phyloP scores from a whole-genome alignment of 2,329 filamentous ascomycete genomes.

The Claviceps sp. region DNA sequence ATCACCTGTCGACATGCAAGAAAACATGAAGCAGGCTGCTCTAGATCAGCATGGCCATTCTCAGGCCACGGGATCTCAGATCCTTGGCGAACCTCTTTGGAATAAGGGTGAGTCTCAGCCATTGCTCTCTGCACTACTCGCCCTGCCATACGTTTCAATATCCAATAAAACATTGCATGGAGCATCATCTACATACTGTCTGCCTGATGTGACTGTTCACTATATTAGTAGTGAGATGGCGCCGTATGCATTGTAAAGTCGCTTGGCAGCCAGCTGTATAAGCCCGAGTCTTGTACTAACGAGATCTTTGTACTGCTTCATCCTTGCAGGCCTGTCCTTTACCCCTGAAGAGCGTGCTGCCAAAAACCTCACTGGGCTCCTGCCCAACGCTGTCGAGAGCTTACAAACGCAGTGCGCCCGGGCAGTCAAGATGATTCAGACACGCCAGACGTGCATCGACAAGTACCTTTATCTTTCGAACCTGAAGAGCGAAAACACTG shows the following conservation, averaged over 20 bases:
- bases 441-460: conserved; percentile 58
- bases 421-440: conserved; percentile 62
- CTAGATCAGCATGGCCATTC: conserved; percentile 42
- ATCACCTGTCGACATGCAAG: conserved; percentile 44
- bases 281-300: conserved; percentile 1
- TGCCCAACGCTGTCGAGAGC: conserved; percentile 51
- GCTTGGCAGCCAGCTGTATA: background rate
- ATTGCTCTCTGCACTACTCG: background rate
- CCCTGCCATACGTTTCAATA: background rate
- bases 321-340: conserved; percentile 43
- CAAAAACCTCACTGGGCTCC: conserved; percentile 53
- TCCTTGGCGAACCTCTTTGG: conserved; percentile 48
- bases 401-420: conserved; percentile 46
- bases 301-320: background rate
- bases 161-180: background rate
- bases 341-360: conserved; percentile 47
- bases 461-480: conserved; percentile 73
- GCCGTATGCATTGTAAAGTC: background rate
- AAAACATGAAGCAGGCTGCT: conserved; percentile 45
- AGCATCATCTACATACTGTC: background rate
- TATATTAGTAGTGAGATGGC: background rate
- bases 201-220: background rate
- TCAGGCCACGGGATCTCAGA: conserved; percentile 45
- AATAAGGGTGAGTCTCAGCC: conserved; percentile 42
- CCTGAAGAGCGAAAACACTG: conserved; percentile 61